Evolutionary conservation across 225 moss, liverwort and hornwort species (phyloP), one percentile per base, ranked within the genome.

Genomic region (Marchantia paleacea): DNA sequence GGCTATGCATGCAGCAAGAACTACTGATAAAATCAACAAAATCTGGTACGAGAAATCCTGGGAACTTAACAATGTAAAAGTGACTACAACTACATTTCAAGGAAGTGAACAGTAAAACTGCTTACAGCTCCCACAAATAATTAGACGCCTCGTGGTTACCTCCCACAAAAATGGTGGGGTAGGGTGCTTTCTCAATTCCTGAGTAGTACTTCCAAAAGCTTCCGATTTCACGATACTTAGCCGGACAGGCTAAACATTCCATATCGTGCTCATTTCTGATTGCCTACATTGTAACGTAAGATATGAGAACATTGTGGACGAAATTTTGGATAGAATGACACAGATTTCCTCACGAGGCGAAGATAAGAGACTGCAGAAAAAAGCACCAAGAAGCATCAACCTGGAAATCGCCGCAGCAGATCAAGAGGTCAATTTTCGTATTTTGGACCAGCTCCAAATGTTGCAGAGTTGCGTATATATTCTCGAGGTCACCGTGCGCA

Each of bases 131-230:
- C 92, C 92, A 92, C 14, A 92, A 81, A 54, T 93, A 95, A 81
- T 94, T 99, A 31, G 90, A 95, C 24, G 97, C 97, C 84, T 99
- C 95, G 73, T 99, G 97, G 64, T 99, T 99, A 83, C 97, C 97
- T 72, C 97, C 97, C 54, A 99, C 89, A 60, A 99, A 99, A 50
- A 99, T 82, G 61, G 97, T 99, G 83, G 97, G 97, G 79, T 89
- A 93, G 0, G 97, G 93, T 82, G 95, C 97, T 14, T 73, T 84
- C 87, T 95, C 91, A 51, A 70, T 83, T 79, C 95, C 95, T 3
- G 93, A 85, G 55, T 99, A 99, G 84, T 99, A 99, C 84, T 95
- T 99, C 97, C 95, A 99, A 83, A 95, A 99, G 86, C 91, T 99
- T 84, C 91, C 91, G 81, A 99, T 92, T 39, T 80, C 83, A 22